These are phyloP conservation scores for Priceomyces castillae DNA, from an alignment of 805 yeast genomes.

Conservation along the genomic window DNA sequence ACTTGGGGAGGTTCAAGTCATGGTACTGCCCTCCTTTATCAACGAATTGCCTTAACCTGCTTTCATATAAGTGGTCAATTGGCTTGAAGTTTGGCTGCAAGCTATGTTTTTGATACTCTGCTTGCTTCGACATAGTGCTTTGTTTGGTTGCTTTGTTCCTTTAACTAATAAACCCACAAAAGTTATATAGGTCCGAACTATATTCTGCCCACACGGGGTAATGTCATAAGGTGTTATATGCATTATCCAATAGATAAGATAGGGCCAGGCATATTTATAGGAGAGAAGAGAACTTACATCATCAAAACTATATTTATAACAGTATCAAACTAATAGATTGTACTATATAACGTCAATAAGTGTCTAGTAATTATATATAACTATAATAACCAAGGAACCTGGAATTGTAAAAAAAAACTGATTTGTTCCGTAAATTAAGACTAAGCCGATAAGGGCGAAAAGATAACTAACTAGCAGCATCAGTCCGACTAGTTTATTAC, in stretches of 20 bases:
- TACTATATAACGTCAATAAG: no score
- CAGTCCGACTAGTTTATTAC: background rate
- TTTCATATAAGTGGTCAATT: conserved; percentile 68
- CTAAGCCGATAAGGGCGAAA: no score
- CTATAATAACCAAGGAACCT: no score
- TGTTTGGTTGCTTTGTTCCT: no score
- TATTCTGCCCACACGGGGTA: background rate
- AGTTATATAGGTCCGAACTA: no score
- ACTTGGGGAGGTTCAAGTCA: conserved; percentile 73
- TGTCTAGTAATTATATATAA: no score
- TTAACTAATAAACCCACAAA: no score
- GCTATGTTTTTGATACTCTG: conserved; percentile 17
- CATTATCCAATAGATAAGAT: background rate
- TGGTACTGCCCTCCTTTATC: conserved; percentile 71
- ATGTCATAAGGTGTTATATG: background rate
- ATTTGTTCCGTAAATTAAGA: no score
- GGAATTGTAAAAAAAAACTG: no score
- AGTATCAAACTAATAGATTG: no score
- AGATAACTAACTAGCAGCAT: background rate
- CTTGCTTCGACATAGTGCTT: conserved; percentile 3
- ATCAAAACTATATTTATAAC: no score
- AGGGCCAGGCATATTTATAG: background rate
- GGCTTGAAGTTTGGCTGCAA: conserved; percentile 70
- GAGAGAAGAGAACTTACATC: no score
- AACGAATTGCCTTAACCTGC: conserved; percentile 72